Evolutionary conservation across 805 yeast genomes (phyloP).

Genomic region (Ogataea chonburiensis): DNA sequence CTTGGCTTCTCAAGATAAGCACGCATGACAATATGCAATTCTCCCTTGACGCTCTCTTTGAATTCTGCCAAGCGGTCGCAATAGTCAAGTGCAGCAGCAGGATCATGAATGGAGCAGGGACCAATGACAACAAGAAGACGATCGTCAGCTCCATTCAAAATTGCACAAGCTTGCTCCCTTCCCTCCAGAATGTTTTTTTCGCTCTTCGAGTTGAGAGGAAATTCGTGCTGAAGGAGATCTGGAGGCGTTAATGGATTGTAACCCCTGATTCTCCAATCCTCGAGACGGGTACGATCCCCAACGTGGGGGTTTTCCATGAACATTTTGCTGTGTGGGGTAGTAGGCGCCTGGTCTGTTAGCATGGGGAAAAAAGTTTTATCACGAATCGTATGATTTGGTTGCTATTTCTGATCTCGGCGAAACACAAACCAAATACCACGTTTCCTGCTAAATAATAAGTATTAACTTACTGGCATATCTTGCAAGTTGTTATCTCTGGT

Average conservation of each 20-base stretch:
- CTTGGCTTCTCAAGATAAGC: conserved; percentile 98
- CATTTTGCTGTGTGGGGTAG: conserved; percentile 46
- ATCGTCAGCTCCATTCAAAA: conserved; percentile 82
- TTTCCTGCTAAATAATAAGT: too few relatives aligned
- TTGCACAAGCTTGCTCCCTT: conserved; percentile 69
- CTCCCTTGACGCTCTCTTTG: conserved; percentile 63
- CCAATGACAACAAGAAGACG: conserved; percentile 88
- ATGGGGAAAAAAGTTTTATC: conserved; percentile 1
- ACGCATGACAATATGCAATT: conserved; percentile 88
- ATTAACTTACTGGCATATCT: conserved; percentile 10
- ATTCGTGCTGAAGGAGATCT: conserved; percentile 83
- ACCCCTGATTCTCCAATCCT: conserved; percentile 79
- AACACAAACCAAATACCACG: too few relatives aligned
- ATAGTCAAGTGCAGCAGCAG: conserved; percentile 88
- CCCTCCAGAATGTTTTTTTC: conserved; percentile 68
- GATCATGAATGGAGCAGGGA: conserved; percentile 96
- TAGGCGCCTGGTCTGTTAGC: conserved; percentile 19
- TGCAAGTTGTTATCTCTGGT: background rate
- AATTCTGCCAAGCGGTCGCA: conserved; percentile 61
- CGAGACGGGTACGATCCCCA: conserved; percentile 78
- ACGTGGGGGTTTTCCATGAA: conserved; percentile 79
- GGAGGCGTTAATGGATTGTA: conserved; percentile 97
- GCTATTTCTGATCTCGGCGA: background rate
- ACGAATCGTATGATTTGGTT: background rate
- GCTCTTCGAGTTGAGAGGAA: conserved; percentile 61